phyloP scores from a whole-genome alignment of 2,329 filamentous ascomycete species.

The Aspergillus sp. region DNA sequence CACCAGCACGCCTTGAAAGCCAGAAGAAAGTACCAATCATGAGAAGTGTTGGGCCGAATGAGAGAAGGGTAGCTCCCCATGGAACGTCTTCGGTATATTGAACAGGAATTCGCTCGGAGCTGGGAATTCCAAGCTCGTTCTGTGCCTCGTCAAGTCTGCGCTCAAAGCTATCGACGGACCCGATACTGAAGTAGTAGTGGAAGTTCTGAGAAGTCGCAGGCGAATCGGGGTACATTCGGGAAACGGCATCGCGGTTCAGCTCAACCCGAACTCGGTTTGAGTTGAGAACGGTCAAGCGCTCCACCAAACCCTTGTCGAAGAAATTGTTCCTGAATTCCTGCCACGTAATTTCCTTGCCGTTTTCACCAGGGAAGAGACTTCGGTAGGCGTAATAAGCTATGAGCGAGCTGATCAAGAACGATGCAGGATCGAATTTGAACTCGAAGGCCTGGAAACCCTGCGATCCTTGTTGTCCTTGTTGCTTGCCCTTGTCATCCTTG shows the following conservation, averaged over 20 bases:
- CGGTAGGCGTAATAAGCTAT: constrained; percentile 67
- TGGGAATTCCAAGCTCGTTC: constrained; percentile 81
- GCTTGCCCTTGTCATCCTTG: constrained; percentile 18
- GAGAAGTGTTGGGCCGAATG: constrained; percentile 85
- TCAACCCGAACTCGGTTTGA: constrained; percentile 78
- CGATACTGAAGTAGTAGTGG: constrained; percentile 93
- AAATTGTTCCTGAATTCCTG: constrained; percentile 94
- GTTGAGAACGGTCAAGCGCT: constrained; percentile 84
- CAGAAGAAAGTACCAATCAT: constrained; percentile 83
- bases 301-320: constrained; percentile 92
- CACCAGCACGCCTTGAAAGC: constrained; percentile 74
- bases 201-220: constrained; percentile 70
- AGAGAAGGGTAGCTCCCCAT: constrained; percentile 71
- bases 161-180: constrained; percentile 92
- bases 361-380: constrained; percentile 68
- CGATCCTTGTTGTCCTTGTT: constrained; percentile 20
- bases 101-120: constrained; percentile 87
- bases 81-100: constrained; percentile 79
- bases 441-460: constrained; percentile 46
- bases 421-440: constrained; percentile 59
- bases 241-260: constrained; percentile 74
- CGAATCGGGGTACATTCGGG: constrained; percentile 75
- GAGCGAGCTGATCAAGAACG: constrained; percentile 62
- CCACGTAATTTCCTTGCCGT: constrained; percentile 86
- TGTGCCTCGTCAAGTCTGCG: constrained; percentile 86